Conservation (phyloP, 2,329 filamentous ascomycete genomes). For the Lasiodiplodia hormozganensis region DNA sequence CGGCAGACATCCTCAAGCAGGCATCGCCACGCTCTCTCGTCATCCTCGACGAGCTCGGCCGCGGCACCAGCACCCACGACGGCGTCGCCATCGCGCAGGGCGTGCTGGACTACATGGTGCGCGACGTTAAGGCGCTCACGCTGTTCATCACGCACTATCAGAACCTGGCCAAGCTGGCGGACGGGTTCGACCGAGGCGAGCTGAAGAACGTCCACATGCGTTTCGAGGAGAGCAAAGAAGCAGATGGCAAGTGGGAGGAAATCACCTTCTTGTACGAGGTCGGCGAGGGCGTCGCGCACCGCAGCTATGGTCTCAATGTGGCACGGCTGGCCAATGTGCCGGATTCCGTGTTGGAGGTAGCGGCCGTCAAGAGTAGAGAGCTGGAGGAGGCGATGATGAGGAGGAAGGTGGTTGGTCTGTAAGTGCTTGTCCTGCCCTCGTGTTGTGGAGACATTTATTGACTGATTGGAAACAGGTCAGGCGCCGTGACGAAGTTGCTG, state of each 20-base stretch:
- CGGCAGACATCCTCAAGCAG: slow-evolving; percentile 85
- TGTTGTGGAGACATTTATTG: background rate
- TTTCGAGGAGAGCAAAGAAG: slow-evolving; percentile 63
- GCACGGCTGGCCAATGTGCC: slow-evolving; percentile 85
- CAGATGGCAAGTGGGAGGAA: slow-evolving; percentile 76
- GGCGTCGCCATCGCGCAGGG: slow-evolving; percentile 94
- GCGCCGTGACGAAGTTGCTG: slow-evolving; percentile 18
- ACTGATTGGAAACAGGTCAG: slow-evolving; percentile 3
- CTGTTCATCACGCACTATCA: slow-evolving; percentile 99
- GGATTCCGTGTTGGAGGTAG: slow-evolving; percentile 76
- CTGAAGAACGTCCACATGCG: slow-evolving; percentile 93
- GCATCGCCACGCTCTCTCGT: slow-evolving; percentile 85
- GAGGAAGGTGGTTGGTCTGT: slow-evolving; percentile 27
- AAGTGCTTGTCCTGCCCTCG: background rate
- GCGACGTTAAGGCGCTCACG: slow-evolving; percentile 76
- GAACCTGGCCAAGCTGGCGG: slow-evolving; percentile 75
- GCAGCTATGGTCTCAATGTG: slow-evolving; percentile 94
- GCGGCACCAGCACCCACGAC: slow-evolving; percentile 93
- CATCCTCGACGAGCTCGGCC: slow-evolving; percentile 91
- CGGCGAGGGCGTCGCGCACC: slow-evolving; percentile 86
- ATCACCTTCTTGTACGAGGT: slow-evolving; percentile 97
- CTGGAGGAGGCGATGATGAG: slow-evolving; percentile 70
- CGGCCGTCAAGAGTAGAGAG: slow-evolving; percentile 78
- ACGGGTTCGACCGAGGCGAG: slow-evolving; percentile 68
- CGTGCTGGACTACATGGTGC: slow-evolving; percentile 83